Evolutionary conservation across 2,329 filamentous ascomycete genomes (phyloP), one percentile per base, ranked within the genome.

Genomic region (Hymenoscyphus salicellus): DNA sequence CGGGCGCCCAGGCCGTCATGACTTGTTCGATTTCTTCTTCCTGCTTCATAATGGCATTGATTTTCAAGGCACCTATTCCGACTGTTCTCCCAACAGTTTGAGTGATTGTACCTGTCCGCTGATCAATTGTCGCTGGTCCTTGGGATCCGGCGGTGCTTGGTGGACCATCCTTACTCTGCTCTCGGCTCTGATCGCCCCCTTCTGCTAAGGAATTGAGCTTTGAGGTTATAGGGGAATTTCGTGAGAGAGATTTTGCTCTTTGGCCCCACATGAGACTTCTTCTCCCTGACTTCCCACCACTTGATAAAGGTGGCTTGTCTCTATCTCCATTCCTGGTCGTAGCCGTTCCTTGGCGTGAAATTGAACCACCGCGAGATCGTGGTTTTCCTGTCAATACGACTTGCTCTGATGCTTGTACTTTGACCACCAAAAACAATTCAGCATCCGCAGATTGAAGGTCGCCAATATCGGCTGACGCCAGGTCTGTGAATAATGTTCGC

Each of bases 401-500:
- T 56, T 74, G 71, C 41, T 73, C 69, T 5, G 70, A 70, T n/a
- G 71, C 71, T 56, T 70, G 71, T 7, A 97, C 85, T 72, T 91
- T 92, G 68, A 95, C 89, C 3, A 97, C 88, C 1, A 99, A 82
- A 75, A 91, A 97, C 23, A 98, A 79, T 60, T 92, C 89, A 3
- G 86, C 86, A 58, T 90, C 89, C 8, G 86, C 83, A 2, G 89
- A 82, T 0, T 83, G 79, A 0, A 80, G 76, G 58, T 88, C 86
- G 28, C 86, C 86, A 65, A 88, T 83, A 64, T 77, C 75, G 36
- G 70, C 62, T 11, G 73, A 64, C 46, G 88, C 92, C 20, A 99
- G 80, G 72, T 98, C 93, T 2, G 92, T 89, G 71, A 98, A 97
- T 1, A 99, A 82, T 0, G 93, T 96, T 73, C 90, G 92, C 74